Evolutionary conservation across 805 yeast genomes (phyloP).

Genomic region (Priceomyces castillae): DNA sequence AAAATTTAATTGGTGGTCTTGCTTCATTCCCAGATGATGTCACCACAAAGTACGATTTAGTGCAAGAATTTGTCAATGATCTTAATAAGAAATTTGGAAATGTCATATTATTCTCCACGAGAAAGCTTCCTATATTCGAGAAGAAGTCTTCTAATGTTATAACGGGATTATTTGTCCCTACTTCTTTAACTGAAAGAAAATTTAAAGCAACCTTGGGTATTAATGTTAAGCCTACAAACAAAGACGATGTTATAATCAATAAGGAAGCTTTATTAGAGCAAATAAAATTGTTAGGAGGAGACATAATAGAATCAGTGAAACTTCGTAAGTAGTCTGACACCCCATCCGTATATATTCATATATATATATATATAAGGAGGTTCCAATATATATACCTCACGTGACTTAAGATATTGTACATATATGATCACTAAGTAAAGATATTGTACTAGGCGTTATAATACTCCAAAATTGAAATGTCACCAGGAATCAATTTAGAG

Average conservation of each 20-base stretch:
- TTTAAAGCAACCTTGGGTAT: conserved; percentile 79
- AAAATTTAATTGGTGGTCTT: conserved; percentile 51
- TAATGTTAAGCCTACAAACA: conserved; percentile 61
- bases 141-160: conserved; percentile 61
- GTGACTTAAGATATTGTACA: not conserved
- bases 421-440: not conserved
- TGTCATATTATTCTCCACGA: conserved; percentile 66
- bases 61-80: conserved; percentile 57
- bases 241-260: conserved; percentile 58
- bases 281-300: conserved; percentile 67
- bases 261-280: conserved; percentile 72
- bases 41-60: conserved; percentile 56
- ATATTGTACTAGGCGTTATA: not conserved
- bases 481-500: conserved; percentile 12
- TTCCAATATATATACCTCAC: conserved; percentile 11
- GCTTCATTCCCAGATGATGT: conserved; percentile 46
- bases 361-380: too few species aligned
- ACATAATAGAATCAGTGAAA: conserved; percentile 44
- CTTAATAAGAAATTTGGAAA: conserved; percentile 63
- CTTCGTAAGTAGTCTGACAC: conserved; percentile 22
- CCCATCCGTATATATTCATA: conserved; percentile 1
- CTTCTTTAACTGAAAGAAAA: conserved; percentile 54
- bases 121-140: conserved; percentile 51
- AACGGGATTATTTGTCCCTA: conserved; percentile 79
- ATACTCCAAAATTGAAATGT: not conserved